Conservation (phyloP, 768 basidiomycete species). For the Phanerodontia chrysosporium region DNA sequence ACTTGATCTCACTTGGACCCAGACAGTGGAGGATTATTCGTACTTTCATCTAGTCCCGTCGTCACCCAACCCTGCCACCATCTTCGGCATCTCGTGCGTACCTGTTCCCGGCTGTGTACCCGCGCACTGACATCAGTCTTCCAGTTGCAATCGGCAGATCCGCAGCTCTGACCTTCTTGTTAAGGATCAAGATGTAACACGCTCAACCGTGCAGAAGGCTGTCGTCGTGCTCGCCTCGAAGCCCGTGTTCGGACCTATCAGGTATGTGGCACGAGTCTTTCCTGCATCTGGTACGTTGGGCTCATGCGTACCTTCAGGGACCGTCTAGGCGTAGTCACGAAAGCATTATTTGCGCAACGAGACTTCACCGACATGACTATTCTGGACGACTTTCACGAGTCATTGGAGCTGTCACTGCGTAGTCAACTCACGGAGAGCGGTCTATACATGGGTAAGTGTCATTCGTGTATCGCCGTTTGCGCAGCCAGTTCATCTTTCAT, state of each 20-base stretch:
- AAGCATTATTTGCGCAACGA: slow-evolving; percentile 64
- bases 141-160: slow-evolving; percentile 93
- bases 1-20: slow-evolving; percentile 5
- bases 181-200: slow-evolving; percentile 81
- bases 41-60: slow-evolving; percentile 90
- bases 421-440: slow-evolving; percentile 87
- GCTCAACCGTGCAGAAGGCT: slow-evolving; percentile 96
- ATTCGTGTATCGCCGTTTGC: background rate
- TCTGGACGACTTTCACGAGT: slow-evolving; percentile 80
- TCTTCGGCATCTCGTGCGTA: slow-evolving; percentile 99
- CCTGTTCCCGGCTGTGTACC: too few relatives aligned
- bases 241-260: slow-evolving; percentile 91
- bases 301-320: slow-evolving; percentile 46
- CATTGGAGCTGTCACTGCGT: slow-evolving; percentile 71
- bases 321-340: slow-evolving; percentile 90
- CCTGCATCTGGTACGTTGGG: too few relatives aligned
- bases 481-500: background rate
- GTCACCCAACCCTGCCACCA: slow-evolving; percentile 65
- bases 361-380: slow-evolving; percentile 88
- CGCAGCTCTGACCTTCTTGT: slow-evolving; percentile 72
- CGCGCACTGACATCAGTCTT: background rate
- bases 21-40: slow-evolving; percentile 92
- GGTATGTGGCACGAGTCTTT: slow-evolving; percentile 43
- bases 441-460: slow-evolving; percentile 85
- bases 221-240: slow-evolving; percentile 90